These are phyloP conservation scores for Anastatica hierochuntica DNA, from an alignment of 345 rosid genomes.

Conservation along the genomic window DNA sequence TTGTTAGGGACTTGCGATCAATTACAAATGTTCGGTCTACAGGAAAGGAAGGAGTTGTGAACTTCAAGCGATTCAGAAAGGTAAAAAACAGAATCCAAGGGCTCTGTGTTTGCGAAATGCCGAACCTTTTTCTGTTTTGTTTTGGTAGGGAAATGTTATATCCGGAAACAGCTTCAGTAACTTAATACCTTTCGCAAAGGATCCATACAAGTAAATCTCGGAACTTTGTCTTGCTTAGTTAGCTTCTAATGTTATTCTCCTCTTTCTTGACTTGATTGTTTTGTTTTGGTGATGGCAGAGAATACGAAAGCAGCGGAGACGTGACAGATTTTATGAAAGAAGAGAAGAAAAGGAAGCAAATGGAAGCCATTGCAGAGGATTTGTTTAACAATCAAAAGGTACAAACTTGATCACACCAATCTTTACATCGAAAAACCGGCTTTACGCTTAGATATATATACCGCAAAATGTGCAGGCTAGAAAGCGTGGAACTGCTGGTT, in stretches of 20 bases:
- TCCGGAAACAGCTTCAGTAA: slow-evolving; percentile 86
- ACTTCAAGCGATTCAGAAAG: slow-evolving; percentile 88
- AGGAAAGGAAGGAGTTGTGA: slow-evolving; percentile 27
- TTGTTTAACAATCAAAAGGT: slow-evolving; percentile 70
- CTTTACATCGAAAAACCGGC: too few species aligned
- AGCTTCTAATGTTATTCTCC: background rate
- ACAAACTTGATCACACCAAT: slow-evolving; percentile 1
- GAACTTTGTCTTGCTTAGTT: background rate
- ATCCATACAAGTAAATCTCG: slow-evolving; percentile 59
- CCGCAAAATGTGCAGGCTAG: slow-evolving; percentile 44
- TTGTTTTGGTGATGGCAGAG: slow-evolving; percentile 34
- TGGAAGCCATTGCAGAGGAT: slow-evolving; percentile 87
- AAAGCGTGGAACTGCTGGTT: slow-evolving; percentile 47
- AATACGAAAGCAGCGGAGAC: slow-evolving; percentile 40
- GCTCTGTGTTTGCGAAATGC: too few species aligned
- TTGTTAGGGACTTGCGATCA: slow-evolving; percentile 35
- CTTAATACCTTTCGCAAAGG: slow-evolving; percentile 76
- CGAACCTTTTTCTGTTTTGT: slow-evolving; percentile 4
- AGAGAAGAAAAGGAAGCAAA: slow-evolving; percentile 77
- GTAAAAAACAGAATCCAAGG: slow-evolving; percentile 24
- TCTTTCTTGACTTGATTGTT: background rate
- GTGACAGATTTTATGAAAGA: slow-evolving; percentile 47
- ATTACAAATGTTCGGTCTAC: slow-evolving; percentile 22
- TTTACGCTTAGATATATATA: slow-evolving; percentile 2
- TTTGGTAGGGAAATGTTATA: slow-evolving; percentile 38